Conservation (phyloP, 805 yeast genomes). For the Candida broadrunensis region DNA sequence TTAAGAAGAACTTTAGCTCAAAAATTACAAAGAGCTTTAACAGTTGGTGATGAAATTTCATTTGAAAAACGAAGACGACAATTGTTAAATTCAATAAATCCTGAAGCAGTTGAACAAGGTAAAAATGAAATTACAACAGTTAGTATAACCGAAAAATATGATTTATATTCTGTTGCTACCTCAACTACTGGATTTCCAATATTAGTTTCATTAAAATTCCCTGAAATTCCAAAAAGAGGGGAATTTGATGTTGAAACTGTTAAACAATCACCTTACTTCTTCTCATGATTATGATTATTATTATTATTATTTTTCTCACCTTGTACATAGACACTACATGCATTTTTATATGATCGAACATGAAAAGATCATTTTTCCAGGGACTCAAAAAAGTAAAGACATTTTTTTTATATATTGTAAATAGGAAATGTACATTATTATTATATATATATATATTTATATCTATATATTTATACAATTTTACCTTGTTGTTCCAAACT, state of each 20-base stretch:
- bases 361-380: too few relatives aligned
- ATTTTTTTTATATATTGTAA: too few relatives aligned
- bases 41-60: conserved; percentile 69
- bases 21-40: conserved; percentile 52
- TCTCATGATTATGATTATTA: conserved; percentile 31
- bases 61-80: conserved; percentile 64
- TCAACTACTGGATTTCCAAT: conserved; percentile 36
- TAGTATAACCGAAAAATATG: conserved; percentile 45
- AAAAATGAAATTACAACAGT: conserved; percentile 65
- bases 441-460: background rate
- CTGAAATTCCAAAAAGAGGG: conserved; percentile 76
- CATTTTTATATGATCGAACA: background rate
- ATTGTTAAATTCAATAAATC: conserved; percentile 51
- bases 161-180: conserved; percentile 19
- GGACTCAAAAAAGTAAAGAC: too few relatives aligned
- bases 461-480: conserved; percentile 41
- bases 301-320: background rate
- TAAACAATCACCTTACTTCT: conserved; percentile 76
- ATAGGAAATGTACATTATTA: background rate
- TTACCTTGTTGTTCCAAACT: conserved; percentile 85
- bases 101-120: conserved; percentile 48
- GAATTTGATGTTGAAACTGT: conserved; percentile 76
- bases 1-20: conserved; percentile 48
- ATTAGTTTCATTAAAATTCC: conserved; percentile 67
- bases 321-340: conserved; percentile 1